Evolutionary conservation across 2,329 filamentous ascomycete genomes (phyloP).

Genomic region (Didymella keratinophila): DNA sequence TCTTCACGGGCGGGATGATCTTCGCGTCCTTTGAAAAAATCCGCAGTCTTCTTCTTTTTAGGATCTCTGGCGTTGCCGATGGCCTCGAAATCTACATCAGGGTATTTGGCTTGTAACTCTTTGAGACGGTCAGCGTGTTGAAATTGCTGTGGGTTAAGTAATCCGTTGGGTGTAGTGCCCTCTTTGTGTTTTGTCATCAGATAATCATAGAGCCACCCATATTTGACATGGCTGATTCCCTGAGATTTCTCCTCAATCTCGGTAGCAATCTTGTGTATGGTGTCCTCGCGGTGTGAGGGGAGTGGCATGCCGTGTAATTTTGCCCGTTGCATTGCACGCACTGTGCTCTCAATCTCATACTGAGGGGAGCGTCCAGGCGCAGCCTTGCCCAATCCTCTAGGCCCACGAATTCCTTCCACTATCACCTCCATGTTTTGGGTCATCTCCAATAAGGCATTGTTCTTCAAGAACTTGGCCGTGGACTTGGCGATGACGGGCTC

Average conservation of each 20-base stretch:
- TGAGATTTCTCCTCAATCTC: constrained; percentile 31
- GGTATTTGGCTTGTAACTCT: constrained; percentile 22
- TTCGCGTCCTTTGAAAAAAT: neutral
- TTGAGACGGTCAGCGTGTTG: constrained; percentile 17
- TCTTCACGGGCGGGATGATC: constrained; percentile 20
- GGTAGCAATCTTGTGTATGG: constrained; percentile 38
- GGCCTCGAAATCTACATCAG: constrained; percentile 20
- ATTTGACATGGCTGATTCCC: constrained; percentile 29
- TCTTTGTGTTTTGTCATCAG: constrained; percentile 31
- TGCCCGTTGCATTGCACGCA: constrained; percentile 33
- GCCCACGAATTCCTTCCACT: constrained; percentile 24
- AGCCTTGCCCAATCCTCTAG: constrained; percentile 25
- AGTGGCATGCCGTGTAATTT: constrained; percentile 34
- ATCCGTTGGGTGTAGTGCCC: constrained; percentile 32
- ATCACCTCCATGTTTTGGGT: constrained; percentile 62
- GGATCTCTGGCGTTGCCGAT: constrained; percentile 4
- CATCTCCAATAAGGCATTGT: constrained; percentile 67
- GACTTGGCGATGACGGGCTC: constrained; percentile 65
- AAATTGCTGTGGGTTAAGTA: constrained; percentile 24
- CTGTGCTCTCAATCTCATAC: constrained; percentile 40
- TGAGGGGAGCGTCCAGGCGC: constrained; percentile 37
- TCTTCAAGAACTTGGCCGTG: constrained; percentile 63
- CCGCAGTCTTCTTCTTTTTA: neutral
- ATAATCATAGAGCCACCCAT: constrained; percentile 27
- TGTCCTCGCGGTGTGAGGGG: constrained; percentile 37